phyloP scores from a whole-genome alignment of 2,329 filamentous ascomycete genomes.

The Xylaria sp. region DNA sequence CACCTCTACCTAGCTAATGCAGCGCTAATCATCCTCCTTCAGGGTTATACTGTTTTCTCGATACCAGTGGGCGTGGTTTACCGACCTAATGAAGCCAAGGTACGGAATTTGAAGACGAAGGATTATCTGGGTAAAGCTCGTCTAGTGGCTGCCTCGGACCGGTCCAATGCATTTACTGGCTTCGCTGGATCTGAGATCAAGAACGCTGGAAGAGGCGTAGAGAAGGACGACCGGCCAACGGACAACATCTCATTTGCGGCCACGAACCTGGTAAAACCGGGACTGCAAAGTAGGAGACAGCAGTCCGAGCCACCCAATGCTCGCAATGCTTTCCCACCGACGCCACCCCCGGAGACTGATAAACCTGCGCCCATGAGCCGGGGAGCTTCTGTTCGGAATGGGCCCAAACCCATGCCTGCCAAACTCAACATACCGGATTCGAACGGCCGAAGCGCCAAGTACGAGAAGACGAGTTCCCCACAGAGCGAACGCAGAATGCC shows the following conservation, averaged over 20 bases:
- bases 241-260: constrained; percentile 92
- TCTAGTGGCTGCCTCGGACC: constrained; percentile 85
- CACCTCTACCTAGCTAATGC: neutral
- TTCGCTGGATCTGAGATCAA: constrained; percentile 81
- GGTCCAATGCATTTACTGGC: constrained; percentile 79
- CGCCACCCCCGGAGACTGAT: constrained; percentile 92
- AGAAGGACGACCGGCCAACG: constrained; percentile 78
- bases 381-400: constrained; percentile 66
- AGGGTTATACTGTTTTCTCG: constrained; percentile 98
- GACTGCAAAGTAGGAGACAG: constrained; percentile 78
- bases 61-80: constrained; percentile 97
- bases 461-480: constrained; percentile 58
- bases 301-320: constrained; percentile 82
- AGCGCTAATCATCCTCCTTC: constrained; percentile 37
- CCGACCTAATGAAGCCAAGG: constrained; percentile 94
- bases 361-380: constrained; percentile 59
- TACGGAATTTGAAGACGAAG: constrained; percentile 96
- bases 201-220: constrained; percentile 62
- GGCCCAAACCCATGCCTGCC: constrained; percentile 64
- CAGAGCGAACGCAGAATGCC: constrained; percentile 46
- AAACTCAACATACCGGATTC: constrained; percentile 66
- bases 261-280: constrained; percentile 89
- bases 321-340: constrained; percentile 91
- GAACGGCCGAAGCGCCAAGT: constrained; percentile 57
- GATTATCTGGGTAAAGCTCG: constrained; percentile 97